Conservation (phyloP, 306 rosid species). For the Inga leiocalycina region DNA sequence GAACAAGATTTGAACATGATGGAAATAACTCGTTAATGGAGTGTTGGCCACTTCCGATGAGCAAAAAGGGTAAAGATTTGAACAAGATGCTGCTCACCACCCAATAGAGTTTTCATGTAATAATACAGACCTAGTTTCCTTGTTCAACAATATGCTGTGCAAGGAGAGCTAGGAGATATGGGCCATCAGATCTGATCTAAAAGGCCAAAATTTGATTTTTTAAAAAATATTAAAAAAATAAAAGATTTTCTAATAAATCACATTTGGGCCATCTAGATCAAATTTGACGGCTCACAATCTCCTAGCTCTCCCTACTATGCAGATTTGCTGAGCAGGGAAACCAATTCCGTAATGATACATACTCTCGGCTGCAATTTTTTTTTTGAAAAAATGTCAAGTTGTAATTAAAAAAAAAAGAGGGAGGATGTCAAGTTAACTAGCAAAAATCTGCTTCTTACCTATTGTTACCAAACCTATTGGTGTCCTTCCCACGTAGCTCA, state of each 20-base stretch:
- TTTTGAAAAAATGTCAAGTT: too few relatives aligned
- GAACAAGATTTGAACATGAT: conserved; percentile 31
- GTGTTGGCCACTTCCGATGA: conserved; percentile 20
- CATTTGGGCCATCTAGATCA: too few relatives aligned
- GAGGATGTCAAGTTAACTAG: background rate
- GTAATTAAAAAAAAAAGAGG: background rate
- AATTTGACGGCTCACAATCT: too few relatives aligned
- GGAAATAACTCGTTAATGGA: conserved; percentile 6
- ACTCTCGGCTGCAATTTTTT: conserved; percentile 77
- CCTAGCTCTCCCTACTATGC: too few relatives aligned
- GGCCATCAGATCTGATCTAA: too few relatives aligned
- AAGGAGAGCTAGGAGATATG: too few relatives aligned
- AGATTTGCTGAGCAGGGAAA: too few relatives aligned
- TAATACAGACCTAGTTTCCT: background rate
- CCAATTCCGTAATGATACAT: conserved; percentile 60
- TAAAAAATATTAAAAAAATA: too few relatives aligned
- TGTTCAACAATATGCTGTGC: too few relatives aligned
- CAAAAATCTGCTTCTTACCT: conserved; percentile 53
- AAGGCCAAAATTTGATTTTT: too few relatives aligned
- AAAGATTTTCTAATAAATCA: too few relatives aligned
- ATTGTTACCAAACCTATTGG: conserved; percentile 90
- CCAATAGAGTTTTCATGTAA: conserved; percentile 80
- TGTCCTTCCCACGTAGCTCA: conserved; percentile 85
- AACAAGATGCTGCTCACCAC: conserved; percentile 31
- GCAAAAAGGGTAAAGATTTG: background rate